Base-by-base conservation (phyloP, 2,329 filamentous ascomycete genomes). In the Xylaria sp. region DNA sequence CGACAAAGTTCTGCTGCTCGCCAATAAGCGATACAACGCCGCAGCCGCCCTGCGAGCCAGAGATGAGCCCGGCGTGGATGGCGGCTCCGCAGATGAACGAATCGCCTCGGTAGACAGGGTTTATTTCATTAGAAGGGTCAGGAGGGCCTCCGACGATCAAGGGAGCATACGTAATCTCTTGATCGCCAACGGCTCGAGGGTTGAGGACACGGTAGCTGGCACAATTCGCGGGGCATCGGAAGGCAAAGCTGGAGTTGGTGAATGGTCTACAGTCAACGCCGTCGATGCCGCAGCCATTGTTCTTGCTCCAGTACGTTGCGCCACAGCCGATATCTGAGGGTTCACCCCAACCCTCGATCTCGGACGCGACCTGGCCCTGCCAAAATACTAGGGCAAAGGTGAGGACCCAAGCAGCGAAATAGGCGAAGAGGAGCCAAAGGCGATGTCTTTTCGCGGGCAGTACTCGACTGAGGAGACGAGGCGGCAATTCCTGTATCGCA, bases 81-180 rank as follows among this genome's bases (percentile, higher is more conserved):
- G 93, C 94, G 12, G 94, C 86, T 67, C 89, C 90, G 77, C 94
- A 97, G 63, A 97, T 90, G 80, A 93, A 97, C 14, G 93, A 97
- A 79, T 97, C 94, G 9, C 92, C 93, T 19, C 96, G 91, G 78
- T 98, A 98, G 24, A 92, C 83, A 0, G 90, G 86, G 36, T 79
- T 70, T 2, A 78, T 75, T 19, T 80, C 77, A 34, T 76, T 78
- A 5, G 75, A 73, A 32, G 84, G 80, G 57, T 81, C 79, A 4
- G 83, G 79, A 0, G 88, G 88, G 0, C 91, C 91, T n/a, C 91
- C 91, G 30, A 93, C 83, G 1, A 93, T 86, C n/a, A 93, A 78
- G 0, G 89, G 82, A 27, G 80, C 81, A 76, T 93, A 93, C 54
- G 86, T 82, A 59, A 92, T 81, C 71, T 90, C 87, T 73, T 90